Base-by-base conservation (phyloP, 192 early-diverging fungal genomes). In the Chytriomyces hyalinus region DNA sequence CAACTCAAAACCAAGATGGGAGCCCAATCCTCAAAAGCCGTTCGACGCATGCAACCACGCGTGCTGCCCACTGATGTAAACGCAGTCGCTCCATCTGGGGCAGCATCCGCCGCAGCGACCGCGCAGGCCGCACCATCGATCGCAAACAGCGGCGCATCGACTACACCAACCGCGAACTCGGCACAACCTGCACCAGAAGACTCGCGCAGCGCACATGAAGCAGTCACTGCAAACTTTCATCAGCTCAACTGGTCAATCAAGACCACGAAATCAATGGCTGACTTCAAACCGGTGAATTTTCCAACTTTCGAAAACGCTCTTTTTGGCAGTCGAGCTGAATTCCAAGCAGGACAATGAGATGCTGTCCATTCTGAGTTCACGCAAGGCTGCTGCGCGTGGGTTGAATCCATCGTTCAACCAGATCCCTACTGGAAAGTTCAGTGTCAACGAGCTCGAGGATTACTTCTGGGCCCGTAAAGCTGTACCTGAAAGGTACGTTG, bases 161-260 rank as follows among this genome's bases (percentile, higher is more conserved):
- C 20, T 6, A n/a, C 57, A n/a, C 20, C 57, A 59, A 59, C 57
- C 3, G 17, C 5, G 6, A 15, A 59, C 15, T 20, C 57, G 6
- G 6, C 20, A 5, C 57, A 59, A 59, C 57, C 15, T n/a, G 17
- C 0, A 59, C 57, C 15, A 59, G 15, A 15, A n/a, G 57, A 59
- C 57, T 59, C 57, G 57, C 57, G 17, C 57, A 20, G 20, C 15
- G 20, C 36, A 10, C 22, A 64, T 36, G 62, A 13, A 13, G 24
- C 62, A 64, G 22, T 36, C 6, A 64, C 20, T 13, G 62, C 11
- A 64, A 68, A 68, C 67, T 68, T 68, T 47, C 67, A 68, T 46
- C 11, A 10, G 20, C 36, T 68, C 43, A 68, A 68, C 49, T 68
- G 67, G 67, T 49, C 46, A 45, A 68, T 68, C 9, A 49, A 68